A percentile compares a stretch with the other conserved stretches of the same genome.
Evolutionary conservation across 352 stramenopile genomes (phyloP).

Genomic region (Pythium grandisporangium): DNA sequence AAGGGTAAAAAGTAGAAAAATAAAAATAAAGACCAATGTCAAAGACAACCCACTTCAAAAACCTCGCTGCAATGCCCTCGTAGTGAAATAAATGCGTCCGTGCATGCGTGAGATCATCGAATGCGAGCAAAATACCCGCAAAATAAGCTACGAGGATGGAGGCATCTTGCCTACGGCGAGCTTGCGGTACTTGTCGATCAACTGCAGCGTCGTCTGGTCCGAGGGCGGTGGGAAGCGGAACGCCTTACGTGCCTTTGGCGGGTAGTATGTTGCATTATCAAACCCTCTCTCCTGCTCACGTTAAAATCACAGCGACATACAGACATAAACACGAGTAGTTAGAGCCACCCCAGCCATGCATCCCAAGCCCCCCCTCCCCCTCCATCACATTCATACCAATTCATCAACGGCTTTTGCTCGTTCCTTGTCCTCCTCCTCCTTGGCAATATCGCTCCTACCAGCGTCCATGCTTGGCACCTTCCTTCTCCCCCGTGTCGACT

Average conservation of each 20-base stretch:
- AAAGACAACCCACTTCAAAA: constrained; percentile 17
- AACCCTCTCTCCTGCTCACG: constrained; percentile 30
- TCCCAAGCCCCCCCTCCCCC: too few relatives aligned
- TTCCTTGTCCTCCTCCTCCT: neutral
- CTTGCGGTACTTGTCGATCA: constrained; percentile 80
- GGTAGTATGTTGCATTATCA: constrained; percentile 43
- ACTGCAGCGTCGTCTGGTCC: constrained; percentile 50
- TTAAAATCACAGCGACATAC: too few relatives aligned
- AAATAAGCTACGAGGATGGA: neutral
- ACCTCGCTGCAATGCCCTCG: constrained; percentile 6
- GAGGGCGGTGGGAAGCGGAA: constrained; percentile 38
- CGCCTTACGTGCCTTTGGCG: constrained; percentile 30
- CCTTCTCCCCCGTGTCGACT: too few relatives aligned
- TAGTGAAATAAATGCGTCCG: constrained; percentile 6
- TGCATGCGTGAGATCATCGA: constrained; percentile 21
- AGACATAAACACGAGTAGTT: neutral
- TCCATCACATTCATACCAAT: too few relatives aligned
- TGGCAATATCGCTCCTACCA: too few relatives aligned
- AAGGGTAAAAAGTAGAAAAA: constrained; percentile 14
- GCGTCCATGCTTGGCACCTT: too few relatives aligned
- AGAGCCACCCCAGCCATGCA: too few relatives aligned
- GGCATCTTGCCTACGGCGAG: constrained; percentile 63
- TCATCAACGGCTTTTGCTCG: too few relatives aligned
- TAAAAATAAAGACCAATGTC: constrained; percentile 18
- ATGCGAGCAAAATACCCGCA: neutral